Percentiles rank a stretch among this genome's conserved stretches.
Conservation (phyloP, 164 flowering plant genomes). For the Magnolia kwangsiensis region DNA sequence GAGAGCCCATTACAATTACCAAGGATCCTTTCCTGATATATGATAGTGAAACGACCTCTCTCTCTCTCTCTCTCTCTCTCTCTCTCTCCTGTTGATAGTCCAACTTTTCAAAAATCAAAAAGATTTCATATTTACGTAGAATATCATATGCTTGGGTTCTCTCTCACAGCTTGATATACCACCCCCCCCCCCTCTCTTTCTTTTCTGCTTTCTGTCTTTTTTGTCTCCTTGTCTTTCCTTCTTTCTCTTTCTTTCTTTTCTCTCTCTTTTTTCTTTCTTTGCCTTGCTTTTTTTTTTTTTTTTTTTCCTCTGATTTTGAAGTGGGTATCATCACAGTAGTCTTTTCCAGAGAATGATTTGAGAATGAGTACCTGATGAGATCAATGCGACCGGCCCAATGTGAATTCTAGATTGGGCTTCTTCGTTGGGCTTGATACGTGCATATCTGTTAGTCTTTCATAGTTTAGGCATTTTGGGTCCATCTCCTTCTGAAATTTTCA, state of each 20-base stretch:
- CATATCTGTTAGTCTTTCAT: slow-evolving; percentile 57
- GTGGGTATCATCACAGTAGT: slow-evolving; percentile 51
- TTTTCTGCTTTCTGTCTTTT: slow-evolving; percentile 64
- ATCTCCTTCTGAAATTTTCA: slow-evolving; percentile 35
- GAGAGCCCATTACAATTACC: slow-evolving; percentile 15
- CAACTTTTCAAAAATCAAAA: slow-evolving; percentile 31
- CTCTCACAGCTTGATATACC: slow-evolving; percentile 31
- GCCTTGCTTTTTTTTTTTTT: slow-evolving; percentile 1
- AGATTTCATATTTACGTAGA: slow-evolving; percentile 57
- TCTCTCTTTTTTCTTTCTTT: background rate
- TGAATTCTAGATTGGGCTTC: slow-evolving; percentile 89
- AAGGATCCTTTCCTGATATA: slow-evolving; percentile 7
- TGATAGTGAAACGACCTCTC: slow-evolving; percentile 8
- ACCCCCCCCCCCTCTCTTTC: slow-evolving; percentile 20
- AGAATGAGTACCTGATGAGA: slow-evolving; percentile 41
- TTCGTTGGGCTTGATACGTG: slow-evolving; percentile 45
- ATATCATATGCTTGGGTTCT: slow-evolving; percentile 44
- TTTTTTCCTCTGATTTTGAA: slow-evolving; percentile 39
- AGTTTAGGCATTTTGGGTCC: slow-evolving; percentile 52
- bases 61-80: slow-evolving; percentile 13
- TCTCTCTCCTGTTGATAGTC: background rate
- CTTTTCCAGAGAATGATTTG: slow-evolving; percentile 38
- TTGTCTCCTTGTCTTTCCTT: slow-evolving; percentile 62
- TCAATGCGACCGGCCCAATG: slow-evolving; percentile 75
- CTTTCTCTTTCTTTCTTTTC: slow-evolving; percentile 17